phyloP scores from a whole-genome alignment of 1,284 basidiomycete genomes.

The Blastosporella zonata region DNA sequence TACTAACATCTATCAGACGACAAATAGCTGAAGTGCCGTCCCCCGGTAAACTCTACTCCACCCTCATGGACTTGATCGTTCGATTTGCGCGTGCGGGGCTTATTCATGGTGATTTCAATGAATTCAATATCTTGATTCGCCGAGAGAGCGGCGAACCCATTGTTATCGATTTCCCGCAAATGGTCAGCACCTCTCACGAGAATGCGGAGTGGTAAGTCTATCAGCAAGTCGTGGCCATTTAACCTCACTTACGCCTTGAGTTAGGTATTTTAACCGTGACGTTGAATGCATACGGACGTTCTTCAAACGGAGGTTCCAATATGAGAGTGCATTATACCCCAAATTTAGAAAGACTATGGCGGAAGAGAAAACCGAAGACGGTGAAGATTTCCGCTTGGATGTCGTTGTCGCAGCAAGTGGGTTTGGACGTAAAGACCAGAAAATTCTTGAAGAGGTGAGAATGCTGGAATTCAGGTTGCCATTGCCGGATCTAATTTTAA shows the following conservation, averaged over 20 bases:
- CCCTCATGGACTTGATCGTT: constrained; percentile 94
- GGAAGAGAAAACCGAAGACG: constrained; percentile 42
- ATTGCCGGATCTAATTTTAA: not conserved
- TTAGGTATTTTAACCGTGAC: constrained; percentile 97
- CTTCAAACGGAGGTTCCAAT: constrained; percentile 90
- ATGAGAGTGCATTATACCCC: constrained; percentile 88
- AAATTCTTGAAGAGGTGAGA: constrained; percentile 78
- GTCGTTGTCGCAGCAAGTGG: constrained; percentile 91
- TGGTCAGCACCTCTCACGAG: constrained; percentile 96
- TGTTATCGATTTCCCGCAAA: constrained; percentile 99
- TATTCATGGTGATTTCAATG: constrained; percentile 99
- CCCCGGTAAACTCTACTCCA: constrained; percentile 88
- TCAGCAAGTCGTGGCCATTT: constrained; percentile 11
- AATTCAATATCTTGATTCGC: constrained; percentile 96
- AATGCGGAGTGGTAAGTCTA: constrained; percentile 90
- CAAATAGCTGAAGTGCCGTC: constrained; percentile 84
- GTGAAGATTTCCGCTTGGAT: constrained; percentile 69
- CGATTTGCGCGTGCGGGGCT: constrained; percentile 90
- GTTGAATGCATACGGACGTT: constrained; percentile 95
- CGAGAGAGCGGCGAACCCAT: constrained; percentile 81
- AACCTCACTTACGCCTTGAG: constrained; percentile 1
- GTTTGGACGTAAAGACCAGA: constrained; percentile 81
- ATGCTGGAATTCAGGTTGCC: constrained; percentile 4
- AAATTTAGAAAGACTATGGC: constrained; percentile 68
- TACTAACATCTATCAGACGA: constrained; percentile 52